Evolutionary conservation across 768 basidiomycete genomes (phyloP).

Genomic region (Trichaptum fuscoviolaceum): DNA sequence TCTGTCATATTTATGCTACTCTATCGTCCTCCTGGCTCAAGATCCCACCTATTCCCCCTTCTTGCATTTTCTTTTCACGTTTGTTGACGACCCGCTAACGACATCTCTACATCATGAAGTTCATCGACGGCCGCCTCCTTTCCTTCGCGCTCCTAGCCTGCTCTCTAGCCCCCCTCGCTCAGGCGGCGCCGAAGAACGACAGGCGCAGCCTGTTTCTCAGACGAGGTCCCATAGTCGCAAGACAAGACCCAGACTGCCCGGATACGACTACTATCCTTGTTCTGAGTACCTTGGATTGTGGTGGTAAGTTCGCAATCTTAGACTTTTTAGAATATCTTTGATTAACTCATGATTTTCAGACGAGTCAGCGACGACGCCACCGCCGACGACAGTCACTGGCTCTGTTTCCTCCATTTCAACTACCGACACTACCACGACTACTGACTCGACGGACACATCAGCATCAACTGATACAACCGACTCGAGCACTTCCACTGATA

Average conservation of each 20-base stretch:
- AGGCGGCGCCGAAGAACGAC: neutral
- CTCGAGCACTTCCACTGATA: neutral
- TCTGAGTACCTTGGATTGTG: neutral
- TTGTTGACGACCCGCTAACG: neutral
- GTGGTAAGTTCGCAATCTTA: neutral
- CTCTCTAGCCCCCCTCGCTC: neutral
- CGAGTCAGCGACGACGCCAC: neutral
- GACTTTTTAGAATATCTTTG: too few species aligned
- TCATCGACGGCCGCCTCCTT: conserved; percentile 1
- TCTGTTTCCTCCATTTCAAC: neutral
- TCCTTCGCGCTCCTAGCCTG: neutral
- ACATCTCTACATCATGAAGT: conserved; percentile 1
- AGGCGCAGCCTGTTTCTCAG: neutral
- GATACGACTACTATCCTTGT: neutral
- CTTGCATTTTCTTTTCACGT: conserved; percentile 30
- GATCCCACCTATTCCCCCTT: conserved; percentile 25
- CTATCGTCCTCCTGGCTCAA: neutral
- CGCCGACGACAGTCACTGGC: neutral
- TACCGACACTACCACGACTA: neutral
- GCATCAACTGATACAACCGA: neutral
- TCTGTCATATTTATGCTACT: neutral
- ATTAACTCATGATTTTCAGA: neutral
- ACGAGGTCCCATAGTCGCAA: neutral
- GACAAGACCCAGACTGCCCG: neutral
- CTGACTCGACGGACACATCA: neutral